Evolutionary conservation across 2,329 filamentous ascomycete species (phyloP), one percentile per base, ranked within the genome.

Genomic region (Sporothrix sp.): DNA sequence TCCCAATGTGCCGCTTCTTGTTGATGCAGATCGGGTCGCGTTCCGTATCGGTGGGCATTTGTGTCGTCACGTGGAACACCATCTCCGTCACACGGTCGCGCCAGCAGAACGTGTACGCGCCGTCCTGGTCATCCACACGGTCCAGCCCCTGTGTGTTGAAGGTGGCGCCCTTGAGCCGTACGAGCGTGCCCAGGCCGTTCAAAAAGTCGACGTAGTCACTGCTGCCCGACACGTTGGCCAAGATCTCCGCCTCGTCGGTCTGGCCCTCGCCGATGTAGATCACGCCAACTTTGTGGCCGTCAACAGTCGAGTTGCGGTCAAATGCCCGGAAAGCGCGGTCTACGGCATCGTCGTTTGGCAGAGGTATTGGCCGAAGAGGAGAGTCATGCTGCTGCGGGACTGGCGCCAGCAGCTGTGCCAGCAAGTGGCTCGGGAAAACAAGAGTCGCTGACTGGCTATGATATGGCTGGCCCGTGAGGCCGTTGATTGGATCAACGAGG

Each of bases 101-200:
- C 90, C 93, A 98, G 61, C 87, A 91, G 62, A 91, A 90, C 0
- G 90, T 88, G 65, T 85, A 88, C 60, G 90, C 79, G 28, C 93
- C 93, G 65, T 98, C 93, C 2, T 75, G 74, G 60, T 91, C 83
- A 58, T 82, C 78, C 54, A 81, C 75, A 27, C 82, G 80, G 64
- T 97, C 90, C 23, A 98, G 71, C 3, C 93, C 93, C 61, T 96
- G 91, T 0, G 90, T 89, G 61, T 98, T 97, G 71, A 95, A 94
- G 20, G 79, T 85, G 9, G 89, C 86, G 20, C 82, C 86, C 59
- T 89, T 84, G 25, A 98, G 73, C 51, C 79, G 82, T 4, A 89
- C 87, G 51, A 94, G 72, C 4, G 85, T 88, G 16, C 93, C 93
- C 14, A 98, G 73, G 3, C 84, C 82, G 53, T 84, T 81, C 21